Base-by-base conservation (phyloP, 352 stramenopile species). In the Pythium brassicae region DNA sequence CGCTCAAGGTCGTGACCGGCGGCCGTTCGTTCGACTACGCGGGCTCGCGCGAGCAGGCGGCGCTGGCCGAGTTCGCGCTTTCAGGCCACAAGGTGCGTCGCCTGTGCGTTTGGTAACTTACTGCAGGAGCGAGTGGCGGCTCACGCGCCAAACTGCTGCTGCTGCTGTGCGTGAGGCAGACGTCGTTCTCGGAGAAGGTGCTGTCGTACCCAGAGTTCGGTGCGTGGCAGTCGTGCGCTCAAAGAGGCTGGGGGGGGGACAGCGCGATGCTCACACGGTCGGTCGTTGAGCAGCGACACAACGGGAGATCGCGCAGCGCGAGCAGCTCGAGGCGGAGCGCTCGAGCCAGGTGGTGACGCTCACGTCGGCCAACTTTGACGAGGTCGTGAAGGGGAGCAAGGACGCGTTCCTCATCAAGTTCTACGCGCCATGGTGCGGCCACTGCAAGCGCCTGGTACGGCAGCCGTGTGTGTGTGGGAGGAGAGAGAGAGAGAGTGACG, bases 391-490 rank as follows among this genome's bases (percentile, higher is more conserved):
- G 35, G 50, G 72, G 10, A 64, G 78, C 60, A 80, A 80, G 55
- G 58, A 83, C 14, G 67, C 78, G 46, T 92, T 77, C 76, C 66
- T 94, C 44, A 81, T 94, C 59, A 91, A 92, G 66, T 92, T 92
- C 55, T 90, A 90, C 56, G 79, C 81, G 22, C 80, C 80, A 3
- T 92, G 81, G 81, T 92, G 81, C 45, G 77, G 79, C 42, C 81
- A 89, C 62, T 89, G 81, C 73, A 89, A 90, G 66, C 79, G 79
- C n/a, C 57, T 94, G 50, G 78, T 87, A 65, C 55, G 76, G 59
- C 44, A 17, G 37, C 35, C 10, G 12, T 48, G 47, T 11, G 9
- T 46, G 8, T n/a, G 40, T 20, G n/a, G 32, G 39, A 46, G 17
- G 46, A 10, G 15, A 3, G 22, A 42, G 35, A 8, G 23, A 53